Evolutionary conservation across 129 eudicot genomes (phyloP).

Genomic region (Lactuca sativa): DNA sequence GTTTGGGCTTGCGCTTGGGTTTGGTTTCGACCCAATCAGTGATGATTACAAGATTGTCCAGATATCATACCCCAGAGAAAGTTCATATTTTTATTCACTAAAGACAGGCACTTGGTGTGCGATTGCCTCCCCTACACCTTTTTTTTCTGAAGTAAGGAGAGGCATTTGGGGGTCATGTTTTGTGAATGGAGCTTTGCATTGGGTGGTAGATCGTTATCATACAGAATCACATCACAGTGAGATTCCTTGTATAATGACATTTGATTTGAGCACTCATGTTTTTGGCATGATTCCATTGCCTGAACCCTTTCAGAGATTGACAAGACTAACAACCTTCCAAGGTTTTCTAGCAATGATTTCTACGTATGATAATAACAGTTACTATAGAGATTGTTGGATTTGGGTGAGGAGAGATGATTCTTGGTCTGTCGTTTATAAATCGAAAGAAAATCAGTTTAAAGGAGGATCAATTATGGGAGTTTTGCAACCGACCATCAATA

Average conservation of each 20-base stretch:
- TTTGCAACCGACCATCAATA: neutral
- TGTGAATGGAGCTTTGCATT: slow-evolving; percentile 13
- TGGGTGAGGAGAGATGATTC: neutral
- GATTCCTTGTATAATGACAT: neutral
- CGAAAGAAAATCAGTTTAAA: no score
- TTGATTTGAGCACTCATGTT: neutral
- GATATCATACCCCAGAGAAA: neutral
- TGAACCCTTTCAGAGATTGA: neutral
- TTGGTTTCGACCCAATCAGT: slow-evolving; percentile 10
- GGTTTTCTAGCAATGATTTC: neutral
- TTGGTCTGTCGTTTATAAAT: neutral
- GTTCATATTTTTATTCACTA: neutral
- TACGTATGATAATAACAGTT: no score
- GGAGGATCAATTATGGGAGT: neutral
- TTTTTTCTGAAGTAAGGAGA: neutral
- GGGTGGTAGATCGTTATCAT: neutral
- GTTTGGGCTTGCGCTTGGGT: neutral
- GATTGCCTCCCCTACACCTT: neutral
- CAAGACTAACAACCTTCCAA: neutral
- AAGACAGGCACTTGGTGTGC: slow-evolving; percentile 5
- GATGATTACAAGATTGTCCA: slow-evolving; percentile 12
- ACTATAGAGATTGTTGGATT: neutral
- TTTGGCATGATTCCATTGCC: neutral
- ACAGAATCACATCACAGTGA: no score
- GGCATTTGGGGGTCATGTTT: neutral